phyloP scores from a whole-genome alignment of 441 rosid species.

The Lagerstroemia fauriei region DNA sequence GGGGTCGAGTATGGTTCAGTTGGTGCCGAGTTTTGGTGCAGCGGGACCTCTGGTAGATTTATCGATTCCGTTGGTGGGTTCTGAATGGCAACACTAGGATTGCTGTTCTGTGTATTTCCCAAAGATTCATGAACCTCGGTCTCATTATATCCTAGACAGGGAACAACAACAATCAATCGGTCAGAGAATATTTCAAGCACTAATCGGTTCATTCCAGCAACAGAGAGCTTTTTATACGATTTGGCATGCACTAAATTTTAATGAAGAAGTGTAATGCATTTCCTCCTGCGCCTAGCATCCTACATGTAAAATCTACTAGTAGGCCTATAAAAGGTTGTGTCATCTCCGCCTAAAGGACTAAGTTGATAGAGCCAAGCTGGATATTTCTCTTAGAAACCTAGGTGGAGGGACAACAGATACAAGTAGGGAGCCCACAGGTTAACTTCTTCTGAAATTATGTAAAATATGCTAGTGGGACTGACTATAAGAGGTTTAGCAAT shows the following conservation, averaged over 20 bases:
- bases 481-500: too few relatives aligned
- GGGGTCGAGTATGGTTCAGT: constrained; percentile 71
- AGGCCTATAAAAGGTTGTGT: too few relatives aligned
- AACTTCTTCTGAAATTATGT: too few relatives aligned
- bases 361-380: too few relatives aligned
- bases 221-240: background rate
- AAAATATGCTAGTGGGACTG: too few relatives aligned
- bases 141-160: background rate
- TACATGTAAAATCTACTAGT: background rate
- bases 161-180: background rate
- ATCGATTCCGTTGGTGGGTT: background rate
- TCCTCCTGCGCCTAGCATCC: background rate
- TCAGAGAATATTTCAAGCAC: background rate
- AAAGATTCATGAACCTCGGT: background rate
- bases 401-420: too few relatives aligned
- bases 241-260: too few relatives aligned
- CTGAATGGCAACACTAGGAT: background rate
- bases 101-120: background rate
- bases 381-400: too few relatives aligned
- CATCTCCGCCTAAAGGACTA: too few relatives aligned
- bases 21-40: constrained; percentile 45
- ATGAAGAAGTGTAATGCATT: background rate
- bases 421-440: too few relatives aligned
- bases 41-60: constrained; percentile 44
- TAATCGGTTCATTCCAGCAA: background rate